A percentile compares a stretch with the other conserved stretches of the same genome.
Conservation (phyloP, 345 rosid genomes). For the Linum trigynum region DNA sequence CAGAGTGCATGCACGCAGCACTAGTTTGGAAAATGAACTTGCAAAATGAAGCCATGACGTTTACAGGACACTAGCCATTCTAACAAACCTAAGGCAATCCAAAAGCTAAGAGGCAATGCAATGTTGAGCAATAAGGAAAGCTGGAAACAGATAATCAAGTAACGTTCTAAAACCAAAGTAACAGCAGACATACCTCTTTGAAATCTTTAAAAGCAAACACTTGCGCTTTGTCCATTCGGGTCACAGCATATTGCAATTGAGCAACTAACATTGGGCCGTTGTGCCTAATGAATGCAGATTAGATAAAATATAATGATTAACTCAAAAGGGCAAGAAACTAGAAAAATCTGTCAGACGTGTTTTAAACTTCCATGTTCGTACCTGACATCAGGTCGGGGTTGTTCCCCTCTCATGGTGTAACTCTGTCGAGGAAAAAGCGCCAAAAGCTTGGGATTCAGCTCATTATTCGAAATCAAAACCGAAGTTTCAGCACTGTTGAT, state of each 20-base stretch:
- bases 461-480: slow-evolving; percentile 27
- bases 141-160: background rate
- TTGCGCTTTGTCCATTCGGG: slow-evolving; percentile 64
- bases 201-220: slow-evolving; percentile 57
- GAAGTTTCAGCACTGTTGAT: slow-evolving; percentile 29
- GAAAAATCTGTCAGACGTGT: background rate
- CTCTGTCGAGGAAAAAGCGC: slow-evolving; percentile 63
- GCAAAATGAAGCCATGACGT: background rate
- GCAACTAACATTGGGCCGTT: slow-evolving; percentile 74
- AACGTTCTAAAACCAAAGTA: background rate
- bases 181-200: slow-evolving; percentile 40
- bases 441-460: slow-evolving; percentile 29
- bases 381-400: slow-evolving; percentile 57
- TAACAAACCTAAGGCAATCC: background rate
- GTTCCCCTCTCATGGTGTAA: slow-evolving; percentile 74
- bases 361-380: slow-evolving; percentile 17
- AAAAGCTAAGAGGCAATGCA: background rate
- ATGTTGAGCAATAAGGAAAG: background rate
- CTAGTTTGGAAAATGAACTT: background rate
- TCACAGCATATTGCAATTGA: slow-evolving; percentile 83
- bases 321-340: background rate
- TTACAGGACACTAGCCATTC: background rate
- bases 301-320: background rate
- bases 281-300: slow-evolving; percentile 43
- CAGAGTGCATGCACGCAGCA: background rate